Base-by-base conservation (phyloP, 768 basidiomycete species). In the Pulveroboletus sp. region DNA sequence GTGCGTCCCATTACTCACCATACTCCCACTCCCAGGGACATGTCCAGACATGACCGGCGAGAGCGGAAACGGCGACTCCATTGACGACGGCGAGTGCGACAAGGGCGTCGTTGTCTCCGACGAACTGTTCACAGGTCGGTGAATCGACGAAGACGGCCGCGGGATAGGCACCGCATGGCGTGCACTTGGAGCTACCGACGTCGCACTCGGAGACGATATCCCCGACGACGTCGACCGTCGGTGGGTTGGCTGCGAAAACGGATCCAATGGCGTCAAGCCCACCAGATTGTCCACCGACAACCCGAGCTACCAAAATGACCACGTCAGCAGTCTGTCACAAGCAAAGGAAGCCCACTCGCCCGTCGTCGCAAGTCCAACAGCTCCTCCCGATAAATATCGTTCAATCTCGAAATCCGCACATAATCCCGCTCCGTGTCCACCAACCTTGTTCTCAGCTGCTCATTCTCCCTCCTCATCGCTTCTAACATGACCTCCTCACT, bases 371-470 rank as follows among this genome's bases (percentile, higher is more conserved):
- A 81, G 37, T 88, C 84, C 46, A 93, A 83, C 51, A 93, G 69
- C 66, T 93, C 90, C 67, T 90, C 90, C 25, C 88, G 75, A 61
- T 92, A 93, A 5, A 90, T 78, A 57, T 92, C 90, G 55, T 91
- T 92, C 61, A 90, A 67, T 54, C 88, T 69, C 42, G 81, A 74
- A 40, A 90, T 76, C 27, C 85, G 79, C 51, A 88, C 78, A 60
- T 84, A 91, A 55, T 89, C 86, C 52, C 85, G 68, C 68, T 93
- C 90, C 6, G 84, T 86, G 41, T 85, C 85, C 10, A 81, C 81
- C 44, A 93, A 65, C 46, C 81, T 72, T 45, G 66, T 77, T 43
- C 90, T 68, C 52, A 93, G 63, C 40, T 81, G 76, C 56, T 90
- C 90, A 54, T 93, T 93, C 73, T 93, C 90, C 49, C 81, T 65